Evolutionary conservation across 106 monocot genomes (phyloP), one percentile per base, ranked within the genome.

Genomic region (Gastrodia elata): DNA sequence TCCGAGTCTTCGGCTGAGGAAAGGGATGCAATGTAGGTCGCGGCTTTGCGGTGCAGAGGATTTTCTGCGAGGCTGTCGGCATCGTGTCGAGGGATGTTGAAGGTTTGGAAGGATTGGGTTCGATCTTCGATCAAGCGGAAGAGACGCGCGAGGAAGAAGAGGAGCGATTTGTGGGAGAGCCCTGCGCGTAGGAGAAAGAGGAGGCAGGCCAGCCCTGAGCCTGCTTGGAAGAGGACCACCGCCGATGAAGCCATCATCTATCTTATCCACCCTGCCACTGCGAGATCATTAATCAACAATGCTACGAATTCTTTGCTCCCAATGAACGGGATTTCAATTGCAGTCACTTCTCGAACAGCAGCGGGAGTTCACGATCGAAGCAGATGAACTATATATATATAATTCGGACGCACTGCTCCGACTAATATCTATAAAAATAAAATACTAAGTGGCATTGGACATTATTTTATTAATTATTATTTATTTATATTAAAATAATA

Each of bases 31-130:
- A 88, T 39, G 72, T 88, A 92, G 33, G 71, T 49, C 25, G 70
- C 64, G 36, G 84, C 88, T 68, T 82, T 80, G 26, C 91, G 79
- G 86, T 82, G 77, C 52, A 92, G 88, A 1, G 88, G 88, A 52
- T 92, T 88, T 81, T 82, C 85, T 33, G 74, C 81, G 64, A 70
- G 73, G 34, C 44, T 24, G 43, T 56, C 55, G 74, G 64, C n/a
- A 42, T 65, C 42, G 76, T 72, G 71, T 38, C 79, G 72, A 39
- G 91, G 88, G 39, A 91, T 84, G 39, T 81, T 83, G 79, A 83
- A 85, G 64, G 56, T 33, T 78, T 87, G 91, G 44, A 83, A 76
- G 32, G 69, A 67, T 39, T 86, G 81, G 68, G 77, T 43, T 34
- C 39, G 46, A 57, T 85, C 85, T 42, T 83, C 83, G 30, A 70